Evolutionary conservation across 1,284 basidiomycete species (phyloP).

Genomic region (Leccinum griseonigrum): DNA sequence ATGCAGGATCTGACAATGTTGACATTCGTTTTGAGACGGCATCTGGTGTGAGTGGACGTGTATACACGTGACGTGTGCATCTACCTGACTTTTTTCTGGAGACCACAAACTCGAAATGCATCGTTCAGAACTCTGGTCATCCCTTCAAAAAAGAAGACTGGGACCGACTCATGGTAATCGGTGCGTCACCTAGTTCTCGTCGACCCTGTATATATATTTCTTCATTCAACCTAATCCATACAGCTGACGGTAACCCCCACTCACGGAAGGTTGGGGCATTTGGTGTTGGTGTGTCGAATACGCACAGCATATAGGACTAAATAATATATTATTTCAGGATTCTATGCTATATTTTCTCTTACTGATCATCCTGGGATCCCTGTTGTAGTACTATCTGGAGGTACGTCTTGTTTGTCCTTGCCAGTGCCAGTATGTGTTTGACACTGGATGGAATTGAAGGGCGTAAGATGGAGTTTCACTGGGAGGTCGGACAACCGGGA

Average conservation of each 20-base stretch:
- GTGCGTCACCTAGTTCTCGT: constrained; percentile 35
- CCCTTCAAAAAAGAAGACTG: constrained; percentile 79
- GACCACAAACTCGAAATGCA: constrained; percentile 60
- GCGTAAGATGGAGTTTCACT: not conserved
- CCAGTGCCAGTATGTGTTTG: no score
- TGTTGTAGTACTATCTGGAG: not conserved
- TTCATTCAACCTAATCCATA: not conserved
- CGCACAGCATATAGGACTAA: not conserved
- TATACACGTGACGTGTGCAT: not conserved
- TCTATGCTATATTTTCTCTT: not conserved
- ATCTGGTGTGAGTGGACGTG: not conserved
- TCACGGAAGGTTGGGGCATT: constrained; percentile 52
- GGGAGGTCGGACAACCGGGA: not conserved
- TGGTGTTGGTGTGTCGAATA: constrained; percentile 66
- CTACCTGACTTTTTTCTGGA: constrained; percentile 21
- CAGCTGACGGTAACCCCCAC: constrained; percentile 77
- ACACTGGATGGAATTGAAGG: not conserved
- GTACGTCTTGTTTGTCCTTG: not conserved
- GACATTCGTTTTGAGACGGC: constrained; percentile 72
- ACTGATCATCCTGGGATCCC: not conserved
- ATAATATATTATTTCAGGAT: not conserved
- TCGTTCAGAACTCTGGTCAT: constrained; percentile 85
- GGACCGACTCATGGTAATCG: constrained; percentile 83
- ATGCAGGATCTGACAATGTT: constrained; percentile 77
- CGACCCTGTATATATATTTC: no score